Evolutionary conservation across 2,329 filamentous ascomycete genomes (phyloP).

Genomic region (Sporothrix luriei): DNA sequence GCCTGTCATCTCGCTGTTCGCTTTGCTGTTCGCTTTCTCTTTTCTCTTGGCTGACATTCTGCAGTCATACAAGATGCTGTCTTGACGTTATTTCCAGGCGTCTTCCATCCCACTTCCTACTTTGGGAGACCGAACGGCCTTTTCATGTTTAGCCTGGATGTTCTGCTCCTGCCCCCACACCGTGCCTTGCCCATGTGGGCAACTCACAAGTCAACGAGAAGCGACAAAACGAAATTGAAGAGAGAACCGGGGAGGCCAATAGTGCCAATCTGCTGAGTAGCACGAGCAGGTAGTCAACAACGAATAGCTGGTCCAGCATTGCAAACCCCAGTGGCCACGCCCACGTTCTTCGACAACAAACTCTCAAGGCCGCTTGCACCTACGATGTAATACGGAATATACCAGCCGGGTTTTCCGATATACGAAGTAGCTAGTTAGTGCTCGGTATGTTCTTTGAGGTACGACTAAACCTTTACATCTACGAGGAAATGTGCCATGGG

Average conservation of each 20-base stretch:
- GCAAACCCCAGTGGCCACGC: constrained; percentile 17
- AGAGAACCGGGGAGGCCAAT: neutral
- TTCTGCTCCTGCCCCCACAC: neutral
- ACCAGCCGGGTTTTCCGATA: neutral
- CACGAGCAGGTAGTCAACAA: neutral
- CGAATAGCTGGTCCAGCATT: constrained; percentile 6
- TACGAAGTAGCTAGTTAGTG: too few relatives aligned
- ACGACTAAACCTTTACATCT: neutral
- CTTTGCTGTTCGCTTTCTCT: neutral
- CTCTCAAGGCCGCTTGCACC: neutral
- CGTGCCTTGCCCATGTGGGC: constrained; percentile 16
- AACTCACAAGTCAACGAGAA: neutral
- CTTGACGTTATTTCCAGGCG: neutral
- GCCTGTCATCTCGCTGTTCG: neutral
- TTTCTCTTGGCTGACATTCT: neutral
- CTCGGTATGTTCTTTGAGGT: constrained; percentile 2
- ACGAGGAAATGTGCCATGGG: neutral
- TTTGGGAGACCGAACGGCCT: constrained; percentile 22
- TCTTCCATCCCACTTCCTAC: neutral
- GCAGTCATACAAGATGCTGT: neutral
- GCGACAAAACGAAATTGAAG: neutral
- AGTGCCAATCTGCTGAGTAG: neutral
- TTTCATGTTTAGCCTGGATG: too few relatives aligned
- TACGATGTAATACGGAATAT: neutral
- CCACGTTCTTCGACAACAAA: neutral